A percentile compares a stretch with the other conserved stretches of the same genome.
Conservation (phyloP, 768 basidiomycete genomes). For the Kwoniella newhampshirensis region DNA sequence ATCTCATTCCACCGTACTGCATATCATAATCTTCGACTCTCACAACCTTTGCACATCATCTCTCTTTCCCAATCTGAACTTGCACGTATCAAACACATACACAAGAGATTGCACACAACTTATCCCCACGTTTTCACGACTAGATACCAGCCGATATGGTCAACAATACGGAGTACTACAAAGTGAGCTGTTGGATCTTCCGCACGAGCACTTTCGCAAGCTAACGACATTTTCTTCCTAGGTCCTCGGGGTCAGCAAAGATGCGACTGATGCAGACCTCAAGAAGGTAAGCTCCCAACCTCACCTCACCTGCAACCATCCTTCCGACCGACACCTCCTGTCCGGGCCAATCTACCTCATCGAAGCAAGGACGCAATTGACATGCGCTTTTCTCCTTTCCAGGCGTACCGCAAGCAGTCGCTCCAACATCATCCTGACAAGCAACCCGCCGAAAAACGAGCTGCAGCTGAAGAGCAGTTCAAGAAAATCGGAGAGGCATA, state of each 20-base stretch:
- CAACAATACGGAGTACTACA: conserved; percentile 75
- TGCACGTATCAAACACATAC: too few species aligned
- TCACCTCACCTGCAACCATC: neutral
- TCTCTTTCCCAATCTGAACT: too few species aligned
- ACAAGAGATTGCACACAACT: too few species aligned
- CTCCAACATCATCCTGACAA: conserved; percentile 82
- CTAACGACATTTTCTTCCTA: neutral
- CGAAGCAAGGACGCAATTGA: too few species aligned
- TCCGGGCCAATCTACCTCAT: too few species aligned
- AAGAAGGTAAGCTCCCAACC: conserved; percentile 63
- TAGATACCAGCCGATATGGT: too few species aligned
- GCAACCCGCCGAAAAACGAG: conserved; percentile 62
- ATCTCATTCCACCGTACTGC: too few species aligned
- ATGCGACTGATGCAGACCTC: conserved; percentile 74
- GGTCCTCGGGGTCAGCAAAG: conserved; percentile 69
- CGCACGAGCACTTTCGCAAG: neutral
- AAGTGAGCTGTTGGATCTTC: conserved; percentile 40
- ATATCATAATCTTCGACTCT: too few species aligned
- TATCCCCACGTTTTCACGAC: too few species aligned
- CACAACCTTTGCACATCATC: too few species aligned
- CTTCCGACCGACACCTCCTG: neutral
- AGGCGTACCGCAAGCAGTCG: conserved; percentile 64
- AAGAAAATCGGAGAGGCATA: conserved; percentile 97
- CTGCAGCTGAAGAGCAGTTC: conserved; percentile 83
- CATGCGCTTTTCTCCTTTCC: too few species aligned